Conservation (phyloP, 106 monocot genomes). For the Dendrobium huoshanense region DNA sequence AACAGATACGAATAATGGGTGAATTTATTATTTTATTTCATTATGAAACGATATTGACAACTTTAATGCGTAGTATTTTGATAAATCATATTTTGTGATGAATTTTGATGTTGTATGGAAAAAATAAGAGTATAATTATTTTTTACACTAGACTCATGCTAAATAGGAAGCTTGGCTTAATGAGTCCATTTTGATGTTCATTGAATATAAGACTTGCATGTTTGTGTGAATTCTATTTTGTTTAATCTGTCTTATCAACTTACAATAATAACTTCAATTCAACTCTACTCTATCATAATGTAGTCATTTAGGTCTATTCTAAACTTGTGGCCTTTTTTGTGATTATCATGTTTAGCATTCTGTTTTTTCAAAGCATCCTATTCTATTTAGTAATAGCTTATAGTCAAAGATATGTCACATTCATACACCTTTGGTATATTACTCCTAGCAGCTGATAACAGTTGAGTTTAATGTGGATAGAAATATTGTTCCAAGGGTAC, state of each 20-base stretch:
- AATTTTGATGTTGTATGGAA: background rate
- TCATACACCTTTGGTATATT: background rate
- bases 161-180: background rate
- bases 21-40: background rate
- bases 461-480: background rate
- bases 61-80: background rate
- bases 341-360: background rate
- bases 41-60: background rate
- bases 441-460: background rate
- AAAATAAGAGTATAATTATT: background rate
- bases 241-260: background rate
- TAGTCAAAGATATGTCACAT: too few species aligned
- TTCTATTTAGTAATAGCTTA: background rate
- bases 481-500: background rate
- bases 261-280: background rate
- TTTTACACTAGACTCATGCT: background rate
- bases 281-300: background rate
- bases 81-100: background rate
- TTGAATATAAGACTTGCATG: background rate
- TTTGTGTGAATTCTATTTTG: background rate
- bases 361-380: background rate
- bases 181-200: background rate
- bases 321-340: background rate
- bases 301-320: background rate
- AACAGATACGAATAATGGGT: background rate